Conservation (phyloP, 2,329 filamentous ascomycete species). For the Aspergillus flavus region DNA sequence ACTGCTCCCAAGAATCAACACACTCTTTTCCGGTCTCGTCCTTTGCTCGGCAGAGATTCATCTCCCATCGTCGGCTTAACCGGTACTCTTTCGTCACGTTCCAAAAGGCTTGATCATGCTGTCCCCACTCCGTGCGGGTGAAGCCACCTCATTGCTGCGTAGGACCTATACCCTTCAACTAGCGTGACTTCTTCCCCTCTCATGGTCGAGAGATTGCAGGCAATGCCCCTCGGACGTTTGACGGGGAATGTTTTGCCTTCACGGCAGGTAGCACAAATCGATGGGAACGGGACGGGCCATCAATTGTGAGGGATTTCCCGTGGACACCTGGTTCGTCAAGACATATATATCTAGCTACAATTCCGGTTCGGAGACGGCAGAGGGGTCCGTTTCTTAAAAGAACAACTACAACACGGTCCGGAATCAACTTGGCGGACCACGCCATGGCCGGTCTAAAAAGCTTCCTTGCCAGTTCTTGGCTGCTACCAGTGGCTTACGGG, state of each 20-base stretch:
- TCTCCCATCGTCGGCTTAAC: background rate
- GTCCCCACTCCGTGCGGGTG: background rate
- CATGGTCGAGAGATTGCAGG: background rate
- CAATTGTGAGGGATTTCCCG: background rate
- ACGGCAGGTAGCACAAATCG: background rate
- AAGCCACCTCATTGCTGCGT: background rate
- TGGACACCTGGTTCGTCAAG: background rate
- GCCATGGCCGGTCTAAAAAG: constrained; percentile 28
- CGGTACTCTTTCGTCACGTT: background rate
- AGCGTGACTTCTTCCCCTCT: background rate
- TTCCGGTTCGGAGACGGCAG: background rate
- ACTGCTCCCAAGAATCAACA: background rate
- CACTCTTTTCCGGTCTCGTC: background rate
- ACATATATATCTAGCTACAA: background rate
- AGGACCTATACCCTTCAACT: background rate
- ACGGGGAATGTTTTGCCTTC: background rate
- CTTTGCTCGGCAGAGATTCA: background rate
- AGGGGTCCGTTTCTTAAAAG: background rate
- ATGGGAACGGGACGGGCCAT: background rate
- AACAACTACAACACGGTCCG: constrained; percentile 12
- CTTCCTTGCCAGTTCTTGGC: constrained; percentile 27
- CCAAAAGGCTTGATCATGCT: background rate
- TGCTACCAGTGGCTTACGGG: constrained; percentile 29
- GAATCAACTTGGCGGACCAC: constrained; percentile 3
- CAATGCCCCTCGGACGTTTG: background rate